Base-by-base conservation (phyloP, 2,329 filamentous ascomycete genomes). In the Pseudogymnoascus sp. region DNA sequence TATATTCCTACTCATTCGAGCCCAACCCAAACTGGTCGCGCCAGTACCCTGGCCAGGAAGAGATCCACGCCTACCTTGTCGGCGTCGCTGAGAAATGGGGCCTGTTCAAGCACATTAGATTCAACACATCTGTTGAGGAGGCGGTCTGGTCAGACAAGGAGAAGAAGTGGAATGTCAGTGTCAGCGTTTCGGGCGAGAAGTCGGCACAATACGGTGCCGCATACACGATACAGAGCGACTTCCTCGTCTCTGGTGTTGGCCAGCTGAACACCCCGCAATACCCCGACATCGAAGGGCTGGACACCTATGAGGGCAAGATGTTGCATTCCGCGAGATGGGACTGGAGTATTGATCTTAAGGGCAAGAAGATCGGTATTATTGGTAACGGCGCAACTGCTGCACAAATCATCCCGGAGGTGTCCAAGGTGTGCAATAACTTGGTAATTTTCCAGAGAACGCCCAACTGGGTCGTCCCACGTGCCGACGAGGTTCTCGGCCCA, bases 1-100 rank as follows among this genome's bases (percentile, higher is more conserved):
- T 86, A 2, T 86, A 86, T 72, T 82, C 78, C 45, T 85, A 80
- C 70, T 84, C 81, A 5, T 87, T 86, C 66, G 82, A 81, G 36
- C 82, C 83, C 60, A 85, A 85, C 60, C 73, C 80, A 2, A 75
- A 80, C 65, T 85, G 83, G 83, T 79, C 79, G 0, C 73, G 81
- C 15, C 77, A 83, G 61, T 86, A 84, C 66, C 80, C 83, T 0
- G 80, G 81, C 0, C 83, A 86, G 66, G 81, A 84, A 68, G 83
- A 86, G 68, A 83, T 86, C 18, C 74, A 79, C 72, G 73, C 73
- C 21, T 86, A 86, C 65, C 74, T 86, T 1, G 75, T 78, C 55
- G 71, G 72, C 1, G 73, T 84, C 10, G 82, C 82, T 4, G 74
- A 80, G 63, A 80, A 83, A 63, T 81, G 81, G 67, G 72, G 78